phyloP scores from a whole-genome alignment of 768 basidiomycete species.

The Boletus vermiculosoides region DNA sequence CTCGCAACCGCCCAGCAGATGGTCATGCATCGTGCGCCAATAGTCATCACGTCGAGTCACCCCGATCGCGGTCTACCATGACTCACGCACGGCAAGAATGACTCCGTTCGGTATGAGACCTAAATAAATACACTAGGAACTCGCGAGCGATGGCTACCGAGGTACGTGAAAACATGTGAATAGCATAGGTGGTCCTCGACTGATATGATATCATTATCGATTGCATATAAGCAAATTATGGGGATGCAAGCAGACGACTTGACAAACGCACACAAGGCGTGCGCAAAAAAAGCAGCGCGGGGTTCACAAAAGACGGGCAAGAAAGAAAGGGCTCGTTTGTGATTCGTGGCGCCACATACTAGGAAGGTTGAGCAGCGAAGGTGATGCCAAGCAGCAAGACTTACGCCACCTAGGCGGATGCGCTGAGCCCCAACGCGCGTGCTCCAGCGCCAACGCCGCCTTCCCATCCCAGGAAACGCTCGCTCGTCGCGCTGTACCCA shows the following conservation, averaged over 20 bases:
- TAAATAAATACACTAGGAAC: slow-evolving; percentile 13
- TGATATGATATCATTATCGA: slow-evolving; percentile 18
- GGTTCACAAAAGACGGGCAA: not conserved
- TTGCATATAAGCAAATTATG: slow-evolving; percentile 9
- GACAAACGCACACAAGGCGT: not conserved
- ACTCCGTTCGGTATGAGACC: slow-evolving; percentile 4
- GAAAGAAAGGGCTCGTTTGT: not conserved
- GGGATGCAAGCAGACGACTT: not conserved
- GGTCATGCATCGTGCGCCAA: not conserved
- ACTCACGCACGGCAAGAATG: not conserved
- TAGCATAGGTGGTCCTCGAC: slow-evolving; percentile 11
- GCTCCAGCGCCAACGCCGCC: slow-evolving; percentile 79
- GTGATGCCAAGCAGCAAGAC: slow-evolving; percentile 13
- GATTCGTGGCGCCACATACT: not conserved
- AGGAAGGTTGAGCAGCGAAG: slow-evolving; percentile 18
- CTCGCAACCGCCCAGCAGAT: not conserved
- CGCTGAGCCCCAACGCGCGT: slow-evolving; percentile 66
- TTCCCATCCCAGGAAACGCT: slow-evolving; percentile 79
- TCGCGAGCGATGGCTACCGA: slow-evolving; percentile 17
- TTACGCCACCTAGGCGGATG: slow-evolving; percentile 31
- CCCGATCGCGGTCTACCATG: not conserved
- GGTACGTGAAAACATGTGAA: slow-evolving; percentile 15
- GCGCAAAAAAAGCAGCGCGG: not conserved
- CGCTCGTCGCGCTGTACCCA: slow-evolving; percentile 37
- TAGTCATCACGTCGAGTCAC: slow-evolving; percentile 6